A percentile compares a stretch with the other conserved stretches of the same genome.
These are phyloP conservation scores for Glomus cerebriforme DNA, from an alignment of 192 early-diverging fungal genomes.

Conservation along the genomic window DNA sequence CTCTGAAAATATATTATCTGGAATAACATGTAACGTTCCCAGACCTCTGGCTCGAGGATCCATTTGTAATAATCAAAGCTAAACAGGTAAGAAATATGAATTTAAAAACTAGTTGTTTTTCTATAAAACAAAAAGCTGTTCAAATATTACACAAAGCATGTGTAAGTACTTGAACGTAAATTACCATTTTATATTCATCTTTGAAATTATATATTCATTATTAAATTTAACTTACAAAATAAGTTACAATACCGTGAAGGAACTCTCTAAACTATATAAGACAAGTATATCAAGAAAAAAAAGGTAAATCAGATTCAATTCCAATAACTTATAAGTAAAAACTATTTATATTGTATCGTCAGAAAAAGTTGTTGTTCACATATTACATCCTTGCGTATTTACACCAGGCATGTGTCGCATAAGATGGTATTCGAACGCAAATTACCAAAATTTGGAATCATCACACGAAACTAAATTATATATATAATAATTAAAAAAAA, in stretches of 20 bases:
- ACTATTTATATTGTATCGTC: background rate
- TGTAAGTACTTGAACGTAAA: too few species aligned
- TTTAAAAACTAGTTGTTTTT: too few species aligned
- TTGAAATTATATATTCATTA: too few species aligned
- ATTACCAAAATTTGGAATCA: constrained; percentile 9
- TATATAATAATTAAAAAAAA: too few species aligned
- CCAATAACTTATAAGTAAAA: background rate
- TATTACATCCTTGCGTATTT: background rate
- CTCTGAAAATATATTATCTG: constrained; percentile 12
- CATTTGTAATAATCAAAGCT: background rate
- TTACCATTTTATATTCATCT: too few species aligned
- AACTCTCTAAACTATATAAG: too few species aligned
- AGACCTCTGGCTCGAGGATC: background rate
- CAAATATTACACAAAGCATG: too few species aligned
- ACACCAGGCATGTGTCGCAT: constrained; percentile 26
- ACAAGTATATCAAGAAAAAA: background rate
- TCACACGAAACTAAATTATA: background rate
- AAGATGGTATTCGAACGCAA: constrained; percentile 29
- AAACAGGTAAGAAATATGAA: background rate
- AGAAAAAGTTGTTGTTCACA: constrained; percentile 20
- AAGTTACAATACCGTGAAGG: too few species aligned
- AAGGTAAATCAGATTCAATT: background rate
- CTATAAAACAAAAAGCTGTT: too few species aligned
- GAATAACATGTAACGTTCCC: background rate
- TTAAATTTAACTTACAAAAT: too few species aligned